A percentile compares a stretch with the other conserved stretches of the same genome.
Evolutionary conservation across 305 asterid species (phyloP).

Genomic region (Fraxinus ornus): DNA sequence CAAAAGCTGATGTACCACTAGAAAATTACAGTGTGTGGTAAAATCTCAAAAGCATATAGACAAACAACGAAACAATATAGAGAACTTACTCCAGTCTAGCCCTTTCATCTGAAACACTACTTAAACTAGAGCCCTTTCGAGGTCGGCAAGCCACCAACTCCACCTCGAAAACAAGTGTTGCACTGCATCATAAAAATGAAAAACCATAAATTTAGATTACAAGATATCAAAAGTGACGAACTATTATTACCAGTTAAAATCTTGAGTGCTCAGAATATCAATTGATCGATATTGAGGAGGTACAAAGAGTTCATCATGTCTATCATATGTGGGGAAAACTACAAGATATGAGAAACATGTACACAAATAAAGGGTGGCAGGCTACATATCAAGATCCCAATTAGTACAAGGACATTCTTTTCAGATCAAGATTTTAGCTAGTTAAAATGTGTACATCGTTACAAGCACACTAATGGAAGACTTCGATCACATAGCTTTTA

Average conservation of each 20-base stretch:
- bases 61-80: neutral
- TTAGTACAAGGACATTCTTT: neutral
- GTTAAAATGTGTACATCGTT: neutral
- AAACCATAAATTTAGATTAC: neutral
- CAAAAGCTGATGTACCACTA: neutral
- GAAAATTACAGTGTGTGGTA: neutral
- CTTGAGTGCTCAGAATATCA: neutral
- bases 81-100: slow-evolving; percentile 87
- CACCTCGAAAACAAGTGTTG: slow-evolving; percentile 88
- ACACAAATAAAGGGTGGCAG: neutral
- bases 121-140: slow-evolving; percentile 80
- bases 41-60: neutral
- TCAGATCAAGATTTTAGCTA: neutral
- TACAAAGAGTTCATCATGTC: neutral
- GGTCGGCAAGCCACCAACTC: slow-evolving; percentile 96
- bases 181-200: slow-evolving; percentile 45
- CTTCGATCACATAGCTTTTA: neutral
- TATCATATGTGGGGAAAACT: neutral
- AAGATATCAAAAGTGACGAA: neutral
- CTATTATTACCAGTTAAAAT: neutral
- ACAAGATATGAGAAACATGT: neutral
- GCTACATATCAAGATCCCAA: neutral
- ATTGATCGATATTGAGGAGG: neutral
- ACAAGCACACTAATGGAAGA: neutral
- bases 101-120: slow-evolving; percentile 86